phyloP scores from a whole-genome alignment of 2,329 filamentous ascomycete genomes.

The Curvularia hawaiiensis region DNA sequence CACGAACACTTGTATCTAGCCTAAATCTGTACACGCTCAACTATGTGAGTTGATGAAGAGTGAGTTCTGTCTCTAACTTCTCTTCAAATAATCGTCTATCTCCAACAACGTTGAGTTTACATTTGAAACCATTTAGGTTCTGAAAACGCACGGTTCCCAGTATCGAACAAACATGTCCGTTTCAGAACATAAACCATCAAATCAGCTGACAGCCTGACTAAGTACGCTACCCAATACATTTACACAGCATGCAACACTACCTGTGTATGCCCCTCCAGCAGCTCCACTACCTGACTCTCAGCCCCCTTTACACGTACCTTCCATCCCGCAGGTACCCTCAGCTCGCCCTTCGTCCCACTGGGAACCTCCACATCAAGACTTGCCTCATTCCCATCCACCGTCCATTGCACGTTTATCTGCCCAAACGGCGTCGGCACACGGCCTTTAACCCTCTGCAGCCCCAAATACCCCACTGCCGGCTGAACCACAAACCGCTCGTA shows the following conservation, averaged over 20 bases:
- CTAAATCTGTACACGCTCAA: background rate
- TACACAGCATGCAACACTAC: background rate
- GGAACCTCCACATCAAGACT: background rate
- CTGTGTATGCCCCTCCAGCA: background rate
- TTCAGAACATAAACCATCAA: background rate
- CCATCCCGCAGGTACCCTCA: background rate
- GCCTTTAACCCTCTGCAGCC: background rate
- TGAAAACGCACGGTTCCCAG: too few relatives aligned
- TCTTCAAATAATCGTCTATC: too few relatives aligned
- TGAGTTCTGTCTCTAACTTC: background rate
- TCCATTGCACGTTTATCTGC: background rate
- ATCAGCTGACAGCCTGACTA: background rate
- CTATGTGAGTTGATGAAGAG: background rate
- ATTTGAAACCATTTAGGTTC: background rate
- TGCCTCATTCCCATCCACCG: background rate
- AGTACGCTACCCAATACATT: background rate
- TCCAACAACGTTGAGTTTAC: background rate
- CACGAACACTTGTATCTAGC: background rate
- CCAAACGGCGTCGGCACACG: constrained; percentile 5
- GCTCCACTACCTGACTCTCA: background rate
- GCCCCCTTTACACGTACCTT: background rate
- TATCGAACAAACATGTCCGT: background rate
- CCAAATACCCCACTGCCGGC: constrained; percentile 1
- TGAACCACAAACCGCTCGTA: constrained; percentile 15
- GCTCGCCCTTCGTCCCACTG: background rate